Evolutionary conservation across 768 basidiomycete species (phyloP).

Genomic region (Auriscalpium vulgare): DNA sequence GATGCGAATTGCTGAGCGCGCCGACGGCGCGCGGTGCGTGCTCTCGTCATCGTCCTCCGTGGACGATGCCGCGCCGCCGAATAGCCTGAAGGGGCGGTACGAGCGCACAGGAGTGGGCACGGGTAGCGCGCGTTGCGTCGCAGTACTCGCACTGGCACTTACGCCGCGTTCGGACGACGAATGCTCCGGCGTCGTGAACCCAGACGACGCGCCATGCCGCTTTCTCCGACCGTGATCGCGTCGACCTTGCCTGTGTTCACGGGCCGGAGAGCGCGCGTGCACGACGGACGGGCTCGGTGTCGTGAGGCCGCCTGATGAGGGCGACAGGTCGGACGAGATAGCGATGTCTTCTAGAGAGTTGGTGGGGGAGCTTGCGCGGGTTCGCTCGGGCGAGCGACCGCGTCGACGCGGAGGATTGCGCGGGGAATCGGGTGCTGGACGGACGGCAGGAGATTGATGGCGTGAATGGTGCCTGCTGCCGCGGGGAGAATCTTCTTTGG

Average conservation of each 20-base stretch:
- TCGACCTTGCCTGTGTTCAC: neutral
- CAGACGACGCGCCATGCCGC: slow-evolving; percentile 2
- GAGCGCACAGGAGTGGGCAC: neutral
- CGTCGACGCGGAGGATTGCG: neutral
- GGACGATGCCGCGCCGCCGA: neutral
- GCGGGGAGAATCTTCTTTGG: too few relatives aligned
- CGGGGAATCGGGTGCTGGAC: neutral
- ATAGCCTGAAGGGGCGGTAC: neutral
- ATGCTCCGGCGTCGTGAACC: slow-evolving; percentile 10
- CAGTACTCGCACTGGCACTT: neutral
- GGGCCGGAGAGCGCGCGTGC: slow-evolving; percentile 6
- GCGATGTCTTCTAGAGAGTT: slow-evolving; percentile 9
- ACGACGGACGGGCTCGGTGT: slow-evolving; percentile 7
- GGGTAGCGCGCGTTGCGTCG: neutral
- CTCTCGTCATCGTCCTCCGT: too few relatives aligned
- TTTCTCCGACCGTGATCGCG: neutral
- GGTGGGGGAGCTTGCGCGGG: neutral
- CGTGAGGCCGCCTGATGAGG: slow-evolving; percentile 11
- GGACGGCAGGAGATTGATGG: neutral
- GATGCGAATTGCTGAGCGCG: neutral
- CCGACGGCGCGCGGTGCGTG: neutral
- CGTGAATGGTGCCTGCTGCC: too few relatives aligned
- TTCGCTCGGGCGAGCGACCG: neutral
- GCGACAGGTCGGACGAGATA: slow-evolving; percentile 10
- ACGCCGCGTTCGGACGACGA: slow-evolving; percentile 7